Evolutionary conservation across 331 rosid species (phyloP).

Genomic region (Cydonia oblonga): DNA sequence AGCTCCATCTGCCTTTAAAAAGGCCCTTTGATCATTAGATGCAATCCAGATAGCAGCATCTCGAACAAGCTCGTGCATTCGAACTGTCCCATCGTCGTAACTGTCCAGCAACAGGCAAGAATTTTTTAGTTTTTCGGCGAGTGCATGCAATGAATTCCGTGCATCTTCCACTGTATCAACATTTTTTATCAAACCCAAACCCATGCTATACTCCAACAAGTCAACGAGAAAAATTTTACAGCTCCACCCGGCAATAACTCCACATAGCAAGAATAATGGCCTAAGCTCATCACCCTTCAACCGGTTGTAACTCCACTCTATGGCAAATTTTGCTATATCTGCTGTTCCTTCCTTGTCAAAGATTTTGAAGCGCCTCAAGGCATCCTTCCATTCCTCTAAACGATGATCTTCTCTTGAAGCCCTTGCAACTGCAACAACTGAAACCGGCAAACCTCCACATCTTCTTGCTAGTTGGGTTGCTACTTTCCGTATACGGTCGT

Average conservation of each 20-base stretch:
- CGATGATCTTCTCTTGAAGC: background rate
- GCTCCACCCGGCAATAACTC: no score
- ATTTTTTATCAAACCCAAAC: background rate
- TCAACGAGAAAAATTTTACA: no score
- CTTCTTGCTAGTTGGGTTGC: background rate
- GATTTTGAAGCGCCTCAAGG: background rate
- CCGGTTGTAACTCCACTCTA: background rate
- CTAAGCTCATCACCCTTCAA: background rate
- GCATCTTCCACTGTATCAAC: background rate
- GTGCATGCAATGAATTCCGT: background rate
- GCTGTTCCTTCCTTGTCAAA: background rate
- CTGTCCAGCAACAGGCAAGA: background rate
- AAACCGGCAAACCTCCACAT: slow-evolving; percentile 12
- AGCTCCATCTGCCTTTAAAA: accelerated
- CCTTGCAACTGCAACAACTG: slow-evolving; percentile 2
- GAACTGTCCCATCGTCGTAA: accelerated
- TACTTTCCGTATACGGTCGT: accelerated
- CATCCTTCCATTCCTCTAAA: background rate
- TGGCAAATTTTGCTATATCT: no score
- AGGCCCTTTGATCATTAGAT: accelerated
- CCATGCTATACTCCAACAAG: background rate
- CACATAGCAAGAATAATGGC: background rate
- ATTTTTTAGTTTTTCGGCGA: background rate
- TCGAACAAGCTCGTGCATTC: background rate
- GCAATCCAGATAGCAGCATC: background rate